phyloP scores from a whole-genome alignment of 2,329 filamentous ascomycete genomes.

The Fusarium denticulatum region DNA sequence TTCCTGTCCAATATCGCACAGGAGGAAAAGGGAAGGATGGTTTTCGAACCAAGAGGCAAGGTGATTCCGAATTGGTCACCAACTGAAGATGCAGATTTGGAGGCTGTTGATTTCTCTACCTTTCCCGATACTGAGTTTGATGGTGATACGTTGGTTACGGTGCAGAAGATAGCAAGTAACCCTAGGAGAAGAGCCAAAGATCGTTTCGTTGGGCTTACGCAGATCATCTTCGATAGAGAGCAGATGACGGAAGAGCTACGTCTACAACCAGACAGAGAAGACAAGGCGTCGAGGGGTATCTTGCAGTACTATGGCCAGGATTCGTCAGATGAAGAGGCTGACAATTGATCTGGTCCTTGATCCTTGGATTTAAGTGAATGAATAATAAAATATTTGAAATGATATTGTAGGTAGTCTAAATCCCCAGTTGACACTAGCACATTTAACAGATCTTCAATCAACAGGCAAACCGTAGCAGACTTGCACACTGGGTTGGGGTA shows the following conservation, averaged over 20 bases:
- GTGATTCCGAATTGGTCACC: not conserved
- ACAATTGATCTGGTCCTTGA: not conserved
- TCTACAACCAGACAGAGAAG: rapidly evolving
- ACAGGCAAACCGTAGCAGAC: not conserved
- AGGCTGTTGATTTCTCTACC: not conserved
- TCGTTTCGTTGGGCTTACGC: not conserved
- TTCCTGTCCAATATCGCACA: not conserved
- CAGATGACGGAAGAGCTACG: not conserved
- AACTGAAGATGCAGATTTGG: not conserved
- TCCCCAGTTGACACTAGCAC: too few relatives aligned
- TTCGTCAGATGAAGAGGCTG: not conserved
- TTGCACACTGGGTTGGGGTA: not conserved
- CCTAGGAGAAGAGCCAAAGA: rapidly evolving
- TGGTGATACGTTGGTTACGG: not conserved
- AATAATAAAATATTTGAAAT: not conserved
- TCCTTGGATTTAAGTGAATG: not conserved
- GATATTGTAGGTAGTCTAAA: rapidly evolving
- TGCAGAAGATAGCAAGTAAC: not conserved
- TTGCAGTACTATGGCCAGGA: not conserved
- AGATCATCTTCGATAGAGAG: not conserved
- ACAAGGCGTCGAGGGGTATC: not conserved
- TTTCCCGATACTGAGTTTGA: not conserved
- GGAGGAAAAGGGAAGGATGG: rapidly evolving
- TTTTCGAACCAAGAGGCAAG: not conserved
- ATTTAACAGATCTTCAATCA: not conserved